Conservation (phyloP, 306 rosid species). For the Pterocarpus macrocarpus region DNA sequence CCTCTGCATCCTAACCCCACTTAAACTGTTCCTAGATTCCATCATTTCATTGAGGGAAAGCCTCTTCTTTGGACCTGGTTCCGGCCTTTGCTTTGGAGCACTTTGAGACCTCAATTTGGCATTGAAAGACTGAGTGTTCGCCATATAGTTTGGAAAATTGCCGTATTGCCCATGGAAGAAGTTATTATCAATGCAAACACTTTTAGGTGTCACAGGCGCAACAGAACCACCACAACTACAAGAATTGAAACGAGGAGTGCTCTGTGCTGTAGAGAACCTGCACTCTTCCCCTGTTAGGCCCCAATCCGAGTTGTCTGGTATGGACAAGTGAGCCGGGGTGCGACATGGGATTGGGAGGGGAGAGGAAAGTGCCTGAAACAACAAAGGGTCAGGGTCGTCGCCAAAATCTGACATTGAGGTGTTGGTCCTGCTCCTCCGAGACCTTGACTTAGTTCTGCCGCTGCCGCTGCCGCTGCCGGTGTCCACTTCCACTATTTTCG, state of each 20-base stretch:
- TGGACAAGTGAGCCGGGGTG: conserved; percentile 54
- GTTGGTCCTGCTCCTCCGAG: conserved; percentile 77
- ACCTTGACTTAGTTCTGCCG: conserved; percentile 86
- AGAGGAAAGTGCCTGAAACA: conserved; percentile 62
- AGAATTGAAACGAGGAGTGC: conserved; percentile 83
- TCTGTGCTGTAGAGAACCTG: conserved; percentile 85
- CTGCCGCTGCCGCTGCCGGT: conserved; percentile 62
- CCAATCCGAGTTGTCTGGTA: conserved; percentile 71
- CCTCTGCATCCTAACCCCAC: conserved; percentile 86
- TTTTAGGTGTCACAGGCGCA: conserved; percentile 62
- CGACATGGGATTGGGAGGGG: conserved; percentile 60
- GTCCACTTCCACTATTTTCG: conserved; percentile 94
- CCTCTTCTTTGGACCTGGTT: conserved; percentile 71
- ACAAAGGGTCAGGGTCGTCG: conserved; percentile 70
- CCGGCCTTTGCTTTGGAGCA: conserved; percentile 93
- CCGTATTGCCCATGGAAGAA: conserved; percentile 58
- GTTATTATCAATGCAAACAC: conserved; percentile 54
- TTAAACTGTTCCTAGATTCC: conserved; percentile 79
- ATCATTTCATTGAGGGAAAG: conserved; percentile 75
- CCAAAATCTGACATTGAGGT: conserved; percentile 74
- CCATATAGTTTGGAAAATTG: conserved; percentile 77
- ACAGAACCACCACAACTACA: conserved; percentile 61
- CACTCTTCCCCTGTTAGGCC: conserved; percentile 75
- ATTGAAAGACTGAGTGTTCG: conserved; percentile 78
- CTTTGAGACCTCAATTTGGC: conserved; percentile 92